A percentile compares a stretch with the other conserved stretches of the same genome.
phyloP scores from a whole-genome alignment of 2,329 filamentous ascomycete species.

The Stagonosporopsis cucurbitacearum region DNA sequence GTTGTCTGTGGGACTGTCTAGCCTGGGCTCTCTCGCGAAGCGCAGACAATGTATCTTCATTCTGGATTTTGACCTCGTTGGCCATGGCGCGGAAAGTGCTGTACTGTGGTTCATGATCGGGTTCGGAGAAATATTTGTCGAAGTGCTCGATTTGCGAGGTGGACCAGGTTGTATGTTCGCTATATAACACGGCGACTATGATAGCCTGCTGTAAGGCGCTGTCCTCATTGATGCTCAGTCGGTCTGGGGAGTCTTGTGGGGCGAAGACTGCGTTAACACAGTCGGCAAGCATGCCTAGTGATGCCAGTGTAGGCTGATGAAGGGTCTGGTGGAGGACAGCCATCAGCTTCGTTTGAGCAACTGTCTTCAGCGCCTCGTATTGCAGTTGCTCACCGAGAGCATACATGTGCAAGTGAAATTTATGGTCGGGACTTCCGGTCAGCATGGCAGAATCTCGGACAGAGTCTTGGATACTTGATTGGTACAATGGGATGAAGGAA shows the following conservation, averaged over 20 bases:
- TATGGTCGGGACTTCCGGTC: not conserved
- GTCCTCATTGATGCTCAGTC: not conserved
- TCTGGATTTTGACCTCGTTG: not conserved
- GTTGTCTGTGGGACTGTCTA: not conserved
- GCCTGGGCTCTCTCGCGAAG: not conserved
- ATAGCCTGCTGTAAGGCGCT: not conserved
- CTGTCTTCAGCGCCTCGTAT: conserved; percentile 12
- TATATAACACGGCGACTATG: not conserved
- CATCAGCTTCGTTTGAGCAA: not conserved
- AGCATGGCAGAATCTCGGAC: not conserved
- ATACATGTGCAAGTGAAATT: conserved; percentile 22
- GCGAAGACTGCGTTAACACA: not conserved
- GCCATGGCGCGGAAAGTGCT: not conserved
- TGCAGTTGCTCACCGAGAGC: conserved; percentile 17
- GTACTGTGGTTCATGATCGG: not conserved
- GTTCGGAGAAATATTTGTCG: not conserved
- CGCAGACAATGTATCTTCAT: not conserved
- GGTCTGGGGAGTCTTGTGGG: not conserved
- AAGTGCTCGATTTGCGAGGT: not conserved
- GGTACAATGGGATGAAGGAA: not conserved
- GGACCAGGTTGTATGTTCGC: not conserved
- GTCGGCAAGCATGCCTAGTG: not conserved
- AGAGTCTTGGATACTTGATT: not conserved
- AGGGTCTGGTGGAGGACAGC: not conserved
- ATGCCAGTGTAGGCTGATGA: not conserved